A percentile compares a stretch with the other conserved stretches of the same genome.
These are phyloP conservation scores for Ascochyta clinopodiicola DNA, from an alignment of 2,329 filamentous ascomycete genomes.

Conservation along the genomic window DNA sequence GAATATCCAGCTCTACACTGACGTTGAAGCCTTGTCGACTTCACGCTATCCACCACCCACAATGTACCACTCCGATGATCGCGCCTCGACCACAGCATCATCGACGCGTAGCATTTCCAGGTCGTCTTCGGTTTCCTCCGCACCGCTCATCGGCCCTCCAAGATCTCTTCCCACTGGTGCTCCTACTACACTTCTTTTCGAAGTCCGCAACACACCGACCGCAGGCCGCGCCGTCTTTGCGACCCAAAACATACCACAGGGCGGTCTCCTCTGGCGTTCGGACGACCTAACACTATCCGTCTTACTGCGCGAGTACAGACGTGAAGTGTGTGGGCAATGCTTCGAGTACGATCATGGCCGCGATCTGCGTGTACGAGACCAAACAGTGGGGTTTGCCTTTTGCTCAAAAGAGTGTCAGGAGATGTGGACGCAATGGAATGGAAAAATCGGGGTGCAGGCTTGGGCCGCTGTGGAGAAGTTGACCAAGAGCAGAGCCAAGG, in stretches of 20 bases:
- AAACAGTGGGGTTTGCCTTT: constrained; percentile 51
- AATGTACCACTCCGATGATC: constrained; percentile 3
- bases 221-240: constrained; percentile 57
- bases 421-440: constrained; percentile 43
- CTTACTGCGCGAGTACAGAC: constrained; percentile 54
- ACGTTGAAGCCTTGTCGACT: background rate
- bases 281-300: constrained; percentile 50
- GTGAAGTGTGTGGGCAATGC: constrained; percentile 58
- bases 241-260: constrained; percentile 38
- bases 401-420: constrained; percentile 48
- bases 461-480: constrained; percentile 46
- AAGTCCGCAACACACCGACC: constrained; percentile 49
- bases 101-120: constrained; percentile 24
- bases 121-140: constrained; percentile 22
- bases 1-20: background rate
- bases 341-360: constrained; percentile 55
- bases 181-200: constrained; percentile 42
- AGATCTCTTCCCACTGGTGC: constrained; percentile 29
- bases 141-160: constrained; percentile 4
- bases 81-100: constrained; percentile 19
- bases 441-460: constrained; percentile 38
- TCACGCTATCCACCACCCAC: background rate
- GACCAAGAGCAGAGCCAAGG: constrained; percentile 38
- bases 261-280: constrained; percentile 48
- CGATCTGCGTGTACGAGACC: constrained; percentile 49